Evolutionary conservation across 257 asterid genomes (phyloP), one percentile per base, ranked within the genome.

Genomic region (Petunia axillaris): DNA sequence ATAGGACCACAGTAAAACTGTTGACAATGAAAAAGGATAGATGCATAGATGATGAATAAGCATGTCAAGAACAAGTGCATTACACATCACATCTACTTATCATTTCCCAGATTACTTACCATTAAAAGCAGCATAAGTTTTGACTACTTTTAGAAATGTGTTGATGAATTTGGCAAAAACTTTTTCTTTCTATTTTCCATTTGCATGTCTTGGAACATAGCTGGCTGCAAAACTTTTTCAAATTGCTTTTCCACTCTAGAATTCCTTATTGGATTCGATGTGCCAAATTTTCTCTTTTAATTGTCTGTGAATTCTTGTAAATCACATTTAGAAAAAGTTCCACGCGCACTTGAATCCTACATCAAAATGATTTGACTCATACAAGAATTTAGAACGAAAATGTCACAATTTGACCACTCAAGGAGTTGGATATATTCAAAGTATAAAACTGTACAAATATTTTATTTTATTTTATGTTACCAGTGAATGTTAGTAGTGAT

Each of bases 31-130:
- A 39, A 65, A 11, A 2, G 73, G 73, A 65, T 44, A 44, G 57
- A 68, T 68, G 59, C 44, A 43, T 43, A 67, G 75, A 52, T 25
- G 76, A 13, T 44, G 76, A 68, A 50, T 4, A 48, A 46, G 77
- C 77, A 48, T 71, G 35, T 48, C 13, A 71, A 71, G 7, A 71
- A 50, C 3, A 3, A 71, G 77, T 71, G 77, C 62, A 71, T 71
- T 71, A 71, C 77, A 48, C 77, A 50, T 71, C 58, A 71, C 46
- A 71, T 35, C 38, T 65, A 65, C 50, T 65, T 13, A 62, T 3
- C 7, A 2, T 63, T 36, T 63, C 37, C 5, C 62, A 55, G 7
- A 14, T 55, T 14, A 1, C 62, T 55, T 1, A 14, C 41, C 43
- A 63, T 35, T 63, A 63, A 63, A 63, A 63, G 35, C 43, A 63